These are phyloP conservation scores for Pyricularia pennisetigena DNA, from an alignment of 2,329 filamentous ascomycete species.

Conservation along the genomic window DNA sequence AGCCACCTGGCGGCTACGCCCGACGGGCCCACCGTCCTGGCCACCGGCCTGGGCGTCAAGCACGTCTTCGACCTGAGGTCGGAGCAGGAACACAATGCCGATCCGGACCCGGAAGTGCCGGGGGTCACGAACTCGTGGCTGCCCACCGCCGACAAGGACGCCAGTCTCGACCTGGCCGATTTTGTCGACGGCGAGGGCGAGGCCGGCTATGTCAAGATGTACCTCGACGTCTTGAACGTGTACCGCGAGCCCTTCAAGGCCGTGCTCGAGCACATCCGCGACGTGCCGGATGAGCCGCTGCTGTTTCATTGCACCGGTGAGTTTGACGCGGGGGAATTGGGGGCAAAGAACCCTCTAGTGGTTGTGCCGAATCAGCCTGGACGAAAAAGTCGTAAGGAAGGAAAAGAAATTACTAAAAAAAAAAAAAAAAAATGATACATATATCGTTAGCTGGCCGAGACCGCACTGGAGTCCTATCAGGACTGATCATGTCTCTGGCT, in stretches of 20 bases:
- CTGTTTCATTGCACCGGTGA: conserved; percentile 46
- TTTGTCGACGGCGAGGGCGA: conserved; percentile 36
- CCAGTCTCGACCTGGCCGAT: conserved; percentile 23
- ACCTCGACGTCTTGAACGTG: conserved; percentile 32
- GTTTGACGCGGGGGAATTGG: conserved; percentile 8
- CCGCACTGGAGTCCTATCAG: conserved; percentile 40
- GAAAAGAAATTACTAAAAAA: no score
- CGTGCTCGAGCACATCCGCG: conserved; percentile 37
- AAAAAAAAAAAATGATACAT: no score
- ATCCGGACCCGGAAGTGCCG: conserved; percentile 32
- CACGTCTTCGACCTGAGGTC: conserved; percentile 43
- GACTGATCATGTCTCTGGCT: conserved; percentile 39
- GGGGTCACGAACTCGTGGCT: conserved; percentile 37
- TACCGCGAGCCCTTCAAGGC: conserved; percentile 31
- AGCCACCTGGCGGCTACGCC: conserved; percentile 18
- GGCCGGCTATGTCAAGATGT: conserved; percentile 33
- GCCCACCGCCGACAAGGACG: conserved; percentile 24
- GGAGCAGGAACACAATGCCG: conserved; percentile 27
- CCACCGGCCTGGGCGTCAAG: conserved; percentile 24
- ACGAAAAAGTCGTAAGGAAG: no score
- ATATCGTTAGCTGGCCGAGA: conserved; percentile 37
- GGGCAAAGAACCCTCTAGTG: no score
- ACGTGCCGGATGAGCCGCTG: conserved; percentile 32
- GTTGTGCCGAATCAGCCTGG: no score
- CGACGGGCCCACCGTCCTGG: conserved; percentile 25